Base-by-base conservation (phyloP, 2,329 filamentous ascomycete species). In the Furcasterigmium sp. region DNA sequence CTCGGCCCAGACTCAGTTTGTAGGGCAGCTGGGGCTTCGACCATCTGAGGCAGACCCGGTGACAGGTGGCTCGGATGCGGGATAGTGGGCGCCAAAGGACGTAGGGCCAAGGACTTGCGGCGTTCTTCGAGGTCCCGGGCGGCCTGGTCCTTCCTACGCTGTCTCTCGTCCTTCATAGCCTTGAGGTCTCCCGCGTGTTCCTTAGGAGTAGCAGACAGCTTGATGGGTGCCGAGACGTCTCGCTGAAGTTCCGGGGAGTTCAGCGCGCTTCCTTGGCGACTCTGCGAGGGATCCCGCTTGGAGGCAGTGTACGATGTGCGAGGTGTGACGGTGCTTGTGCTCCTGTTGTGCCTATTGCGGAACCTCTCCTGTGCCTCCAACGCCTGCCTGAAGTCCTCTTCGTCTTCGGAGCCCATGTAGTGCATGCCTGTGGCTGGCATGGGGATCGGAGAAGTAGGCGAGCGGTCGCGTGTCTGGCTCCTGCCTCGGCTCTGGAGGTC, bases 91-190 rank as follows among this genome's bases (percentile, higher is more conserved):
- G 84, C 88, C 19, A 86, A 87, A 4, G 89, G 86, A 39, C 89
- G 79, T 43, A 87, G 79, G 17, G 87, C 88, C 20, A 95, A 72
- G 13, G 91, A 96, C 57, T 87, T 80, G 45, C 91, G 83, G 21
- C 91, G 82, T 56, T 93, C 87, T 62, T 96, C 91, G 1, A 97
- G 77, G 62, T 96, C 91, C 38, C 85, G 82, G 8, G 90, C 89
- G 9, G 86, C 86, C 39, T 82, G 71, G 51, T 89, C 85, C 63
- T 84, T 87, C 64, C 84, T 85, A 38, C 75, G 65, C 46, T 80
- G 77, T 37, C 78, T 70, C 47, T 86, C 82, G 26, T 80, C 73
- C 53, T 72, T 82, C 53, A 75, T 73, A 45, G 69, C 61, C 46
- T 67, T 72, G 45, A 81, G 56, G 46, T 83, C 79, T 4, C 77